Conservation (phyloP, 1,284 basidiomycete genomes). For the Leccinum fallax region DNA sequence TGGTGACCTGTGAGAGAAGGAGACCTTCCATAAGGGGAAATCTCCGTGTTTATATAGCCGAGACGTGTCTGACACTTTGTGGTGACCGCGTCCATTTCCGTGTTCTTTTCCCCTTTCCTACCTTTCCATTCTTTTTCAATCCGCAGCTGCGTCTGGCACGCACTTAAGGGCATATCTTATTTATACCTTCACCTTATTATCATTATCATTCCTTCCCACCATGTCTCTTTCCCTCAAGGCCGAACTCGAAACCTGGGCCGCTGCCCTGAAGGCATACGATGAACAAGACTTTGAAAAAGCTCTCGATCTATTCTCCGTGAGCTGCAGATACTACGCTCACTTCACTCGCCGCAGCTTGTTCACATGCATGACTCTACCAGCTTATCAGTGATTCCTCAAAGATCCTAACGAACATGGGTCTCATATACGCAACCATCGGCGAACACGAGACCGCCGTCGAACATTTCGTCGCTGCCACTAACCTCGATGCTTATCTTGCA, state of each 20-base stretch:
- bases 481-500: constrained; percentile 81
- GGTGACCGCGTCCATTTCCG: constrained; percentile 28
- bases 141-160: constrained; percentile 29
- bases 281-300: constrained; percentile 76
- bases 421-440: constrained; percentile 88
- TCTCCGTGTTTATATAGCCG: background rate
- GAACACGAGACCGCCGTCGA: constrained; percentile 83
- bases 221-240: constrained; percentile 85
- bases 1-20: no score
- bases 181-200: background rate
- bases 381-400: constrained; percentile 83
- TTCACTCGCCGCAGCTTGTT: background rate
- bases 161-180: constrained; percentile 10
- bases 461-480: constrained; percentile 74
- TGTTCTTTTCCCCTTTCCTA: constrained; percentile 5
- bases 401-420: constrained; percentile 87
- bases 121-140: constrained; percentile 11
- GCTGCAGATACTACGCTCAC: constrained; percentile 24
- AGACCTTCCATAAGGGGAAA: constrained; percentile 12
- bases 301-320: constrained; percentile 73
- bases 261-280: constrained; percentile 85
- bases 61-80: constrained; percentile 9
- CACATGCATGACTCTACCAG: constrained; percentile 37
- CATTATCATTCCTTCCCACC: constrained; percentile 12
- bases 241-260: constrained; percentile 86